These are phyloP conservation scores for Biscogniauxia marginata DNA, from an alignment of 2,329 filamentous ascomycete species.

Conservation along the genomic window DNA sequence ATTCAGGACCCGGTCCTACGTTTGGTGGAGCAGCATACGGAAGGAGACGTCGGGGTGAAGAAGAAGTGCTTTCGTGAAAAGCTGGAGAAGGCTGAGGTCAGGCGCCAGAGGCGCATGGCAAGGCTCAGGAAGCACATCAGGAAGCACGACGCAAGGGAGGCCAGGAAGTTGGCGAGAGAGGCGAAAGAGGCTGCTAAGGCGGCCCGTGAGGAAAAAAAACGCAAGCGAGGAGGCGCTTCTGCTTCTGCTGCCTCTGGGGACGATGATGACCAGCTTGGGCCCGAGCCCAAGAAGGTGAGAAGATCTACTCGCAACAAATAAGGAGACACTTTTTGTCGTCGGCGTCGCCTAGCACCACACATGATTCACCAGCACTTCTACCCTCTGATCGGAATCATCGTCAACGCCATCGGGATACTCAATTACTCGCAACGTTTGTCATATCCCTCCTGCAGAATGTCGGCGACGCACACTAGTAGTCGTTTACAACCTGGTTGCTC, in stretches of 20 bases:
- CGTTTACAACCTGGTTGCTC: too few relatives aligned
- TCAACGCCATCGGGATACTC: too few relatives aligned
- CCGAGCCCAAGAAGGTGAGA: neutral
- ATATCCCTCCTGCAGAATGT: too few relatives aligned
- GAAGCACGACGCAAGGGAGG: neutral
- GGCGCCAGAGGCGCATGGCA: neutral
- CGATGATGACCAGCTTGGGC: neutral
- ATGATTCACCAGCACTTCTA: too few relatives aligned
- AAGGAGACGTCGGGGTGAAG: too few relatives aligned
- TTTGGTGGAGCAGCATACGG: too few relatives aligned
- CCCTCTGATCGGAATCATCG: too few relatives aligned
- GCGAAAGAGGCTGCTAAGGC: neutral
- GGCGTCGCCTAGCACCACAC: neutral
- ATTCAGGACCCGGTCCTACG: neutral
- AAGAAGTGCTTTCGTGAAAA: neutral
- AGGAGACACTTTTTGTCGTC: neutral
- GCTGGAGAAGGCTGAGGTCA: too few relatives aligned
- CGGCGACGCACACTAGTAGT: too few relatives aligned
- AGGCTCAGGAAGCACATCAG: neutral
- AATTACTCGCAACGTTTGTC: too few relatives aligned
- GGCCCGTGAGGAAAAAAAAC: neutral
- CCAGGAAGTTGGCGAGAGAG: neutral
- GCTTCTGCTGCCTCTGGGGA: neutral
- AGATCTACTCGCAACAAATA: neutral
- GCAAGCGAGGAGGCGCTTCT: too few relatives aligned